phyloP scores from a whole-genome alignment of 306 rosid genomes.

The Carpinus viminea region DNA sequence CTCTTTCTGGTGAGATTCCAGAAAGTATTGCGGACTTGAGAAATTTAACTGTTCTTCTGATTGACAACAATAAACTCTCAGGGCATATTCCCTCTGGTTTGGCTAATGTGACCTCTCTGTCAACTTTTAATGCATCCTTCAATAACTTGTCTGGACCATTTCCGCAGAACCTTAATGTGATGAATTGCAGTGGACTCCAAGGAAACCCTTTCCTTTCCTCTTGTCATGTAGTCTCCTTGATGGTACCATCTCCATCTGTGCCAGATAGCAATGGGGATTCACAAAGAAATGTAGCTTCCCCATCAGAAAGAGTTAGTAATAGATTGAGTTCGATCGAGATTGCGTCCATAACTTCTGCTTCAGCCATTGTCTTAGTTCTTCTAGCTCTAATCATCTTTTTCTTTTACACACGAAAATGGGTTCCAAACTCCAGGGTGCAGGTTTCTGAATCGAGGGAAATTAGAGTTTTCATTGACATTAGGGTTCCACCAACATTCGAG shows the following conservation, averaged over 20 bases:
- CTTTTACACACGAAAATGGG: conserved; percentile 76
- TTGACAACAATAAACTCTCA: conserved; percentile 67
- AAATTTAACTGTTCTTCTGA: conserved; percentile 65
- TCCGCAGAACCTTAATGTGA: conserved; percentile 55
- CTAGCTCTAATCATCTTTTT: conserved; percentile 66
- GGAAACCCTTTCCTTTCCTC: conserved; percentile 69
- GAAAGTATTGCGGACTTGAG: conserved; percentile 52
- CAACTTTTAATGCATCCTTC: conserved; percentile 85
- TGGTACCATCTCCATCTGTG: conserved; percentile 46
- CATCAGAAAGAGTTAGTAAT: conserved; percentile 30
- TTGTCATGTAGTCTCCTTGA: conserved; percentile 46
- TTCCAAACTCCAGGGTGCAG: conserved; percentile 51
- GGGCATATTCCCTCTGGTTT: conserved; percentile 81
- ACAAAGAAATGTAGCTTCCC: conserved; percentile 39
- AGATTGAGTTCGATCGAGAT: conserved; percentile 77
- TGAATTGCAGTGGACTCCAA: conserved; percentile 73
- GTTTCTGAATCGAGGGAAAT: conserved; percentile 77
- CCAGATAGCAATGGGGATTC: conserved; percentile 43
- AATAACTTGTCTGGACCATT: conserved; percentile 83
- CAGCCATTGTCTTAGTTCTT: conserved; percentile 81
- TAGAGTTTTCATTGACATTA: conserved; percentile 62
- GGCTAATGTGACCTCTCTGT: conserved; percentile 67
- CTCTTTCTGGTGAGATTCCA: conserved; percentile 78
- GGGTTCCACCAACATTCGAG: conserved; percentile 72
- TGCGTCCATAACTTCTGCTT: conserved; percentile 85